Base-by-base conservation (phyloP, 1,284 basidiomycete genomes). In the Fomitopsis pinicola region DNA sequence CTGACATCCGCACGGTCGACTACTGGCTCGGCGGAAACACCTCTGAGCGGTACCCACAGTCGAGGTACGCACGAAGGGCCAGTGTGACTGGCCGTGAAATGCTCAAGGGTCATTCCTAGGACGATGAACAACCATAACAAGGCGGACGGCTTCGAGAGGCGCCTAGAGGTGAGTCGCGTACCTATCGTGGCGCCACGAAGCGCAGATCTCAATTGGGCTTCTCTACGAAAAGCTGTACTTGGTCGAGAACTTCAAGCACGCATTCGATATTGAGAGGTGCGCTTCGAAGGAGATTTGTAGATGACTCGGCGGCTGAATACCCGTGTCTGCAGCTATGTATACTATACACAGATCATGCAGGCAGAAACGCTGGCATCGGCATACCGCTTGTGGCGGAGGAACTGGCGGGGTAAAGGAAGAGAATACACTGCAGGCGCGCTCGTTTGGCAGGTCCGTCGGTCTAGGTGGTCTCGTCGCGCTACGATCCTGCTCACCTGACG, bases 231-330 rank as follows among this genome's bases (percentile, higher is more conserved):
- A 93, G 83, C 80, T 92, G 26, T 96, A 95, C 74, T 82, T 96
- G 52, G 80, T 94, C 71, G 94, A 96, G 75, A 96, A 96, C 76
- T 93, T 94, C 77, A 92, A 86, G 74, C 92, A 95, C 72, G 82
- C 89, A 0, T 94, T 94, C 71, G 90, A 95, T 70, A 91, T 95
- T 78, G 89, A 93, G 70, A 91, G 87, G 68, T 70, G 63, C 68
- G 57, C 55, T 38, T 53, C 56, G 46, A 35, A 58, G 35, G 54
- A 26, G 57, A 59, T 50, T 57, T 42, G 62, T 59, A 60, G 46
- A 28, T 44, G 56, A 56, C 33, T 30, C 60, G 60, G 60, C 57
- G n/a, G 59, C 52, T 42, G 40, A 33, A 10, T 28, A 42, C 58
- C 28, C 30, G 40, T 45, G 57, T 44, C 38, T 42, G 8, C 61